Base-by-base conservation (phyloP, 768 basidiomycete genomes). In the Collybiopsis confluens region DNA sequence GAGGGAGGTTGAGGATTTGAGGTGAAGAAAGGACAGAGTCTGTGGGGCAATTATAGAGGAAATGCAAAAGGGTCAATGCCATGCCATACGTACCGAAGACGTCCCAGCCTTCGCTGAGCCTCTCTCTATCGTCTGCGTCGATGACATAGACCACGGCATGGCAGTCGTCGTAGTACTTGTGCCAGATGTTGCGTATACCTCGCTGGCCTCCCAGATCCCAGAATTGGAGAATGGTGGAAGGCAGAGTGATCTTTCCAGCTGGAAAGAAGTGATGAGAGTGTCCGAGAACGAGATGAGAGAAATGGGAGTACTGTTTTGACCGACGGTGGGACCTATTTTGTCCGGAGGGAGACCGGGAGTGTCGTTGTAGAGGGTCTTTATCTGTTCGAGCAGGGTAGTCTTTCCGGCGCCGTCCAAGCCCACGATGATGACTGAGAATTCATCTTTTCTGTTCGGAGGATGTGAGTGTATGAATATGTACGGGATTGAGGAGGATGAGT, bases 151-250 rank as follows among this genome's bases (percentile, higher is more conserved):
- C 92, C 42, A 98, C 92, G 7, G 95, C 96, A 67, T 99, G 96
- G 59, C 94, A 97, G 65, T 98, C 94, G 52, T 92, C 88, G 67
- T 96, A 98, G 70, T 99, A 99, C 53, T 82, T 77, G 55, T 87
- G 84, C 95, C 96, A 98, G 59, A 99, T 96, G 33, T 85, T 87
- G 26, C 96, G 80, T 37, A 99, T 96, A 21, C 95, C 93, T 1
- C 88, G 76, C 65, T 98, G 96, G 0, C 96, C 96, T 10, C 97
- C 96, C 9, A 99, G 77, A 65, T 99, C 97, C 85, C 93, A 97
- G 77, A 98, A 98, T 64, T 92, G 91, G 24, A 98, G 81, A 26
- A 96, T 88, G 0, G 93, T 94, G 0, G 94, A 96, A 0, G 97
- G 92, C 4, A 99, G 78, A 0, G 85, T 86, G 55, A 98, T 94